phyloP scores from a whole-genome alignment of 2,329 filamentous ascomycete genomes.

The Penicillium paneum region DNA sequence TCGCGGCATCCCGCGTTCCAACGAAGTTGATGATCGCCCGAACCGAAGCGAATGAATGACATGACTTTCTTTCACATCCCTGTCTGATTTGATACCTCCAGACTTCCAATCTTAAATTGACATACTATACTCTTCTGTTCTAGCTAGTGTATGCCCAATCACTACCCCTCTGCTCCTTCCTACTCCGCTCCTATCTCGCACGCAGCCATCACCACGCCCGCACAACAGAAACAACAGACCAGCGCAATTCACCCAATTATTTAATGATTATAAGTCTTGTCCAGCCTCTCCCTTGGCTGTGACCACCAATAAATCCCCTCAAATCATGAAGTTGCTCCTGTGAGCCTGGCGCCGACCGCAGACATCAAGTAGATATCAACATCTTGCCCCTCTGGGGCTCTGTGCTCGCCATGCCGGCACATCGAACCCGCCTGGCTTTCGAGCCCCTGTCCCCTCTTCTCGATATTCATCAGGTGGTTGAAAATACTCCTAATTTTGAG shows the following conservation, averaged over 20 bases:
- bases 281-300: not conserved
- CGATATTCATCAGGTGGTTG: constrained; percentile 71
- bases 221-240: not conserved
- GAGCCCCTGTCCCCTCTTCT: constrained; percentile 86
- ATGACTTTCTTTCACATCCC: not conserved
- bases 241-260: not conserved
- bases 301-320: not conserved
- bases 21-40: not conserved
- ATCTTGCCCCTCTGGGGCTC: not conserved
- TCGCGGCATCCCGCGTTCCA: constrained; percentile 2
- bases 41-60: not conserved
- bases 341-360: not conserved
- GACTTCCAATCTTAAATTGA: not conserved
- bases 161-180: not conserved
- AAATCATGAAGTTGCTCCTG: not conserved
- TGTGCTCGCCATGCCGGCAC: constrained; percentile 64
- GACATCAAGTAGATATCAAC: not conserved
- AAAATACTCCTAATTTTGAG: constrained; percentile 77
- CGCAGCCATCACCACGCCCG: not conserved
- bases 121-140: not conserved
- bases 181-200: not conserved
- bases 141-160: not conserved
- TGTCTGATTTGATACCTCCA: not conserved
- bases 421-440: constrained; percentile 82
- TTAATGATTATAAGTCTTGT: not conserved